Conservation (phyloP, 192 early-diverging fungal species). For the Coemansia sp. region DNA sequence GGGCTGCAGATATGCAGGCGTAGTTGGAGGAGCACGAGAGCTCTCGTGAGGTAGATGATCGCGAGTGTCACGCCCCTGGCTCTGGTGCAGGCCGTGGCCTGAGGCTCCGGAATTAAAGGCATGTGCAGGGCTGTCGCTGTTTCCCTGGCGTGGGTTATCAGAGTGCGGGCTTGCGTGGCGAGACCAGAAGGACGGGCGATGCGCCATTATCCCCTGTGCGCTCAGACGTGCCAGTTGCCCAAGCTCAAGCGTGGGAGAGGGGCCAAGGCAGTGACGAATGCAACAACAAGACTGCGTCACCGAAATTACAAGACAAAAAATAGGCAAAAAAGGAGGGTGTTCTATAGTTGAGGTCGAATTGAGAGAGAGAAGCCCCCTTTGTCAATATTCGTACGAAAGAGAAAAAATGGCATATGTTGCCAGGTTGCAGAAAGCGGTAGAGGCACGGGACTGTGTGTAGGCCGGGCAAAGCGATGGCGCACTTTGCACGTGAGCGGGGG, state of each 20-base stretch:
- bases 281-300: background rate
- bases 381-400: background rate
- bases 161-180: slow-evolving; percentile 19
- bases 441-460: background rate
- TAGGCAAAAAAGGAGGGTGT: background rate
- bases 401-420: background rate
- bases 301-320: background rate
- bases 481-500: background rate
- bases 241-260: background rate
- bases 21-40: slow-evolving; percentile 2
- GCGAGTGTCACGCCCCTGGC: background rate
- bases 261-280: background rate
- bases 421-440: background rate
- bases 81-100: background rate
- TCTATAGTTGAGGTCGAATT: background rate
- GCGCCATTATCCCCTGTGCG: slow-evolving; percentile 32
- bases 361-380: background rate
- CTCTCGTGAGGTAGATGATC: background rate
- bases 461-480: background rate
- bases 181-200: slow-evolving; percentile 35
- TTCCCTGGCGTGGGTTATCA: slow-evolving; percentile 1
- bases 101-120: background rate
- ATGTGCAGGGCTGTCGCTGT: background rate
- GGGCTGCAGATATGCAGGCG: slow-evolving; percentile 14
- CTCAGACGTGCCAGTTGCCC: background rate